Base-by-base conservation (phyloP, 2,329 filamentous ascomycete genomes). In the Fusarium verticillioides region DNA sequence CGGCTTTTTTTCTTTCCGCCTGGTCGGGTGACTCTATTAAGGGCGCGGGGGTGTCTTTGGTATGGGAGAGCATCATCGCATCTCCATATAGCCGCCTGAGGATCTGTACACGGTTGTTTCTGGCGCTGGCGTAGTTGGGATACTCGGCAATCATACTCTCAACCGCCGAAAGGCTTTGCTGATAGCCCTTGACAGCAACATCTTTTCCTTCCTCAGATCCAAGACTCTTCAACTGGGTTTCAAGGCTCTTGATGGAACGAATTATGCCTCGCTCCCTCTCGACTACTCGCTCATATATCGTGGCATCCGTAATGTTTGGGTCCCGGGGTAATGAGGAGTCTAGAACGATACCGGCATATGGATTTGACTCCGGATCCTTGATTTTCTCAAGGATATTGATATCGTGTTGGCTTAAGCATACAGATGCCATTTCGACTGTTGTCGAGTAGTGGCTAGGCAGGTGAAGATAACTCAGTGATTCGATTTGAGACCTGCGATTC, bases 31-130 rank as follows among this genome's bases (percentile, higher is more conserved):
- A 77, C 21, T 77, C 78, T 13, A 87, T 78, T 49, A 89, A 79
- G 32, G 84, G 85, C 74, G 80, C 83, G 11, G 82, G 77, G 56
- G 78, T 81, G 50, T 80, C 80, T 1, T 79, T 78, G 19, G 81
- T 82, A 30, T 82, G 79, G 30, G 80, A 75, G 40, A 90, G 79
- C 28, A 92, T 81, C 78, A 91, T 84, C 5, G 84, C 82, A 77
- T 93, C 90, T 16, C 91, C 91, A 70, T 92, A 90, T 63, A 90
- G 81, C 53, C 91, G 84, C 28, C 92, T 84, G 36, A 88, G 76
- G 13, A 91, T 86, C 80, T 95, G 93, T 6, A 91, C 93, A 56
- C 93, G 87, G 81, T 96, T 95, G 79, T 94, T 93, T 65, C 90
- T 88, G 10, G 90, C 92, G 71, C 91, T 93, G 28, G 93, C 92